These are phyloP conservation scores for Rhytidhysteron rufulum DNA, from an alignment of 2,329 filamentous ascomycete genomes.

Conservation along the genomic window DNA sequence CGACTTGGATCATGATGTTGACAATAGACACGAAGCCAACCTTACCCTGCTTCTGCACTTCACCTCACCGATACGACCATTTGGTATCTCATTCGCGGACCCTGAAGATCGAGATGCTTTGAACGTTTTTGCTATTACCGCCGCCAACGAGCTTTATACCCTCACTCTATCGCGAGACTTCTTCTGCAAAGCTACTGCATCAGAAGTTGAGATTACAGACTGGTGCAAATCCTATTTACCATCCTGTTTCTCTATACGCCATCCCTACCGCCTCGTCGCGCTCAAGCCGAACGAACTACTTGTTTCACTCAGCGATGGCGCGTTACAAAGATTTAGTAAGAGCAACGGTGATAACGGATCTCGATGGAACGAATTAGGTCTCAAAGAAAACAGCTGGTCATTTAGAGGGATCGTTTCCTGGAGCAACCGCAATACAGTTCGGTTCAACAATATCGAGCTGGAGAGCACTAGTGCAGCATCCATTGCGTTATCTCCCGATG, in stretches of 20 bases:
- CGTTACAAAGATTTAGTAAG: constrained; percentile 60
- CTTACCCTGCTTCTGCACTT: constrained; percentile 78
- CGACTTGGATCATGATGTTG: constrained; percentile 68
- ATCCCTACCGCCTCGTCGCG: constrained; percentile 76
- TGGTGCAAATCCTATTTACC: constrained; percentile 72
- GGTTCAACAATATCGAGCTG: constrained; percentile 63
- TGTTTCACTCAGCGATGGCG: constrained; percentile 76
- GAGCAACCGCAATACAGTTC: constrained; percentile 60
- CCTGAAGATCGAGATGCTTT: constrained; percentile 72
- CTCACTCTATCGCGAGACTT: constrained; percentile 79
- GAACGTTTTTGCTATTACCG: constrained; percentile 75
- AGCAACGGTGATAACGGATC: constrained; percentile 22
- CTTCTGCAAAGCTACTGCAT: constrained; percentile 66
- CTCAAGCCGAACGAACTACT: constrained; percentile 70
- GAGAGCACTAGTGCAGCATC: constrained; percentile 61
- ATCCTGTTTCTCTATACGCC: constrained; percentile 70
- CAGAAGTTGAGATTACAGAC: constrained; percentile 70
- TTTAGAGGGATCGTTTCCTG: constrained; percentile 60
- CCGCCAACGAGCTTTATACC: constrained; percentile 75
- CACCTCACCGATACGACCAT: constrained; percentile 65
- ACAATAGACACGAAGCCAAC: constrained; percentile 63
- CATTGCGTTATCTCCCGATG: constrained; percentile 45
- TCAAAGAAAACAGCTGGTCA: constrained; percentile 71
- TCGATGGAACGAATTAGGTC: constrained; percentile 67
- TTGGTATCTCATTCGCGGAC: constrained; percentile 81